Evolutionary conservation across 805 yeast genomes (phyloP), one percentile per base, ranked within the genome.

Genomic region (Zygosaccharomyces bisporus): DNA sequence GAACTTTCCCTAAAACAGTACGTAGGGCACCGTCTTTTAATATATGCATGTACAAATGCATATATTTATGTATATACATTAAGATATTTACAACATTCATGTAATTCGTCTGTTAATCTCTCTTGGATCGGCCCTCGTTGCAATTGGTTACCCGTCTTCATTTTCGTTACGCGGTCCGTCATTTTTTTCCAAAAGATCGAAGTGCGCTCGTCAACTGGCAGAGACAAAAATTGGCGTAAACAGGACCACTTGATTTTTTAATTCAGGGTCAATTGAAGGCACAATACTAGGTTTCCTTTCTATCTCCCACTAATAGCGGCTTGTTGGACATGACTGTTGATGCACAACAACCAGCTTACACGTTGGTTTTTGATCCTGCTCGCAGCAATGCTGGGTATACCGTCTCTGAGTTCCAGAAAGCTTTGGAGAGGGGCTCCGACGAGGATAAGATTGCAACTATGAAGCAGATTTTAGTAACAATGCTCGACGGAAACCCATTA

Each of bases 401-500:
- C 9, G 77, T 77, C 43, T 74, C 79, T 57, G 96, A 89, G 69
- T 82, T 85, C 69, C 83, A 80, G 61, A 75, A 77, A 42, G 73
- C 81, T 54, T 74, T 93, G 54, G 98, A 93, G 70, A 87, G 86
- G 66, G 93, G 95, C 43, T 79, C 79, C 51, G 99, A 91, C 64
- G 95, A 83, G 27, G 80, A 79, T 55, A 90, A 91, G 69, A 79
- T 91, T 53, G 85, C 80, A 41, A 83, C 96, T 49, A 93, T 93
- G 99, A 85, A 85, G 60, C 78, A 79, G 57, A 85, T 93, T 54
- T 75, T 93, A 54, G 79, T 86, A 47, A 76, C 87, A 41, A 89
- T 95, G 80, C 76, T 93, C 52, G 91, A 87, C 62, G 96, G 97
- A 25, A 95, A 91, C 58, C 81, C 95, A 47, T 74, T 91, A 81